Evolutionary conservation across 2,329 filamentous ascomycete species (phyloP).

Genomic region (Nigrospora oryzae): DNA sequence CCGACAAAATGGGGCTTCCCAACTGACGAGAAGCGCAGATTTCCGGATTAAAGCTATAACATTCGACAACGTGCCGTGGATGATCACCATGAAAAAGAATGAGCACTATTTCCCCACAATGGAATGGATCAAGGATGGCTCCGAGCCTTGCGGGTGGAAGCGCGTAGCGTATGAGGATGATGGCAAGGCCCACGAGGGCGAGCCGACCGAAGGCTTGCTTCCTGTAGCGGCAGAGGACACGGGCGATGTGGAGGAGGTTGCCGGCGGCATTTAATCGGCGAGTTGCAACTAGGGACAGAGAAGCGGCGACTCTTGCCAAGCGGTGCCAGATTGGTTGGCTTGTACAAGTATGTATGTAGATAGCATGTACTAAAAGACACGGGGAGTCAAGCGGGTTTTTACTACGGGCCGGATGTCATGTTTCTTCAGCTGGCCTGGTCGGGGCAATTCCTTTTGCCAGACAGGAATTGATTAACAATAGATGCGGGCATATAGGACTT

Average conservation of each 20-base stretch:
- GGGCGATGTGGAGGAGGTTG: slow-evolving; percentile 30
- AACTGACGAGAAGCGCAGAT: slow-evolving; percentile 39
- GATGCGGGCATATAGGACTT: no score
- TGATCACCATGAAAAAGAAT: slow-evolving; percentile 99
- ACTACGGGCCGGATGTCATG: no score
- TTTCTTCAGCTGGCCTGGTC: no score
- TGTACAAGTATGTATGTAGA: no score
- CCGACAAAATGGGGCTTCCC: slow-evolving; percentile 3
- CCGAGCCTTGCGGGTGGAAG: slow-evolving; percentile 53
- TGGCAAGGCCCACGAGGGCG: slow-evolving; percentile 42
- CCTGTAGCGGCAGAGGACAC: slow-evolving; percentile 27
- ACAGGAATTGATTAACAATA: no score
- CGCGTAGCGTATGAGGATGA: slow-evolving; percentile 51
- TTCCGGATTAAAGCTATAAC: slow-evolving; percentile 97
- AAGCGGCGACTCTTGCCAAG: background rate
- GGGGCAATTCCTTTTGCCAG: no score
- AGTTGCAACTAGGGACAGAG: background rate
- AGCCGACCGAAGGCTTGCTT: slow-evolving; percentile 40
- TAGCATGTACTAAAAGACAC: background rate
- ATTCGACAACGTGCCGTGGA: slow-evolving; percentile 97
- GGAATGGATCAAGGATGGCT: slow-evolving; percentile 58
- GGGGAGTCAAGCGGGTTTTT: no score
- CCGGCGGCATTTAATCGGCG: slow-evolving; percentile 3
- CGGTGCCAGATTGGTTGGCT: background rate
- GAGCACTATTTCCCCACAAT: slow-evolving; percentile 83